Base-by-base conservation (phyloP, 1,284 basidiomycete genomes). In the Heimioporus punctisporus region DNA sequence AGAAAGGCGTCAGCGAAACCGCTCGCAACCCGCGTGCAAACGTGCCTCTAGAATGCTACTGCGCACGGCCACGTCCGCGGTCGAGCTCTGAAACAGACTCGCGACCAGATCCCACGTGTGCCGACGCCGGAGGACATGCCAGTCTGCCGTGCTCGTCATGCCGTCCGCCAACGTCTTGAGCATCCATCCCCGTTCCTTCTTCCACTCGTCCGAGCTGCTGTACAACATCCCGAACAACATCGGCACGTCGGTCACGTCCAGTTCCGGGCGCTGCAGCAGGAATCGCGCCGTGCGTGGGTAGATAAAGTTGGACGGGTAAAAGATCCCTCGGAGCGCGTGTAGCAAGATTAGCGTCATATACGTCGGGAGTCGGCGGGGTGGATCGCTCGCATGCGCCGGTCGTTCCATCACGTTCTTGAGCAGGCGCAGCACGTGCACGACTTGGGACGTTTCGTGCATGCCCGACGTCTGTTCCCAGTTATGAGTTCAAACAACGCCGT, bases 81-180 rank as follows among this genome's bases (percentile, higher is more conserved):
- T 74, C 7, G 82, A 81, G 50, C 82, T 82, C 57, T 92, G 86
- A 70, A 88, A 95, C 49, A 96, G 68, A 60, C 90, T 93, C 1
- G 91, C 88, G 5, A 97, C 72, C 28, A 97, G 75, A 57, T 94
- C 91, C 90, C 93, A 95, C 0, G 92, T 93, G 67, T 95, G 92
- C 28, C 95, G 74, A 44, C 93, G 78, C 63, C 86, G 87, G 56
- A 96, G 74, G 2, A 95, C 81, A 34, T 78, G 80, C 93, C 95
- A 97, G 63, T 97, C 95, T 52, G 83, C 79, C 0, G 76, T 76
- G 34, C 83, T 81, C 53, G 79, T 77, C 78, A 94, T 86, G 1
- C 91, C 92, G 61, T 97, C 93, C 0, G 87, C 78, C 37, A 98
- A 40, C 68, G 67, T 67, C 26, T 14, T 81, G 42, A 98, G 74